A percentile compares a stretch with the other conserved stretches of the same genome.
Evolutionary conservation across 2,329 filamentous ascomycete species (phyloP).

Genomic region (Blastomyces emzantsi): DNA sequence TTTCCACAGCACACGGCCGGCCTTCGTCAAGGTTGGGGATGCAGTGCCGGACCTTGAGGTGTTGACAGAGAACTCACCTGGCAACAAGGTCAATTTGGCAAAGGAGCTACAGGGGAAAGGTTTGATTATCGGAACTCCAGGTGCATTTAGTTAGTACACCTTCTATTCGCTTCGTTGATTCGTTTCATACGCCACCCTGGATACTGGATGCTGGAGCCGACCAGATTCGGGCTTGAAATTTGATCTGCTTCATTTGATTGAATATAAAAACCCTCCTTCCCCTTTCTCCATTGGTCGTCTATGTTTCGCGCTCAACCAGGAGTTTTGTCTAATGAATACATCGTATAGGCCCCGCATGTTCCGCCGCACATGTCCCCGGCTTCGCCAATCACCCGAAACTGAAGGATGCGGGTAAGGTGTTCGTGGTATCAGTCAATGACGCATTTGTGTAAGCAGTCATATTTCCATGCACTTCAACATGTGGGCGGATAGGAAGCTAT

Average conservation of each 20-base stretch:
- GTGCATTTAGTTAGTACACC: constrained; percentile 55
- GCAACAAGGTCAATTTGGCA: constrained; percentile 81
- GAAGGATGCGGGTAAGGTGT: constrained; percentile 72
- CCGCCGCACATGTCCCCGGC: constrained; percentile 66
- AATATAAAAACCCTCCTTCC: background rate
- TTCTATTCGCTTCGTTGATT: constrained; percentile 5
- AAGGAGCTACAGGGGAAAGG: constrained; percentile 68
- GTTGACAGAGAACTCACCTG: constrained; percentile 75
- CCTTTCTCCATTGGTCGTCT: background rate
- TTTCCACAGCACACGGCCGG: constrained; percentile 34
- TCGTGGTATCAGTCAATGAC: constrained; percentile 89
- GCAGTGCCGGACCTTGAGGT: constrained; percentile 66
- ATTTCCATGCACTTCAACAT: constrained; percentile 1
- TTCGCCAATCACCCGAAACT: constrained; percentile 74
- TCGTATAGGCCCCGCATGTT: constrained; percentile 50
- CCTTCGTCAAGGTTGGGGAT: constrained; percentile 66
- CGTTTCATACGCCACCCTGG: background rate
- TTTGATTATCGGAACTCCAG: constrained; percentile 76
- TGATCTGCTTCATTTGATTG: background rate
- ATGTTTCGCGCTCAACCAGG: background rate
- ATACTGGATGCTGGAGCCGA: background rate
- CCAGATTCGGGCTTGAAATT: background rate
- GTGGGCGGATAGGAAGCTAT: background rate
- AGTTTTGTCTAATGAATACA: background rate
- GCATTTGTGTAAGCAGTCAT: constrained; percentile 67